Percentiles rank a stretch among this genome's conserved stretches.
Conservation (phyloP, 345 rosid species). For the Corchorus capsularis region DNA sequence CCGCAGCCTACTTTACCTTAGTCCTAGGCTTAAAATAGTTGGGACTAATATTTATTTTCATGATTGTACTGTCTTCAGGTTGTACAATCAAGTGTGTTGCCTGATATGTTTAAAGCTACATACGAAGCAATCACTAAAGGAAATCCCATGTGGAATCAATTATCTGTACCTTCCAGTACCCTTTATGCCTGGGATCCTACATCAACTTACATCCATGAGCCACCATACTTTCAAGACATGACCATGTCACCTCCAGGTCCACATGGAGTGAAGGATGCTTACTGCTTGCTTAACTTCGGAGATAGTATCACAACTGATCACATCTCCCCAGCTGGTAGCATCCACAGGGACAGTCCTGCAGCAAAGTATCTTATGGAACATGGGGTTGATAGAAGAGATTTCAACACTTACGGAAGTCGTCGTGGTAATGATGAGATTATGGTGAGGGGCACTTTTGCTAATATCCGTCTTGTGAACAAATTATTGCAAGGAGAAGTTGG, state of each 20-base stretch:
- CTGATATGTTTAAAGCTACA: constrained; percentile 91
- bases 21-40: background rate
- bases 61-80: constrained; percentile 44
- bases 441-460: constrained; percentile 90
- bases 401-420: constrained; percentile 89
- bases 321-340: constrained; percentile 94
- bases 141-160: constrained; percentile 85
- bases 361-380: constrained; percentile 80
- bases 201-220: constrained; percentile 91
- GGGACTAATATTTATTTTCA: background rate
- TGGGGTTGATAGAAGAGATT: constrained; percentile 79
- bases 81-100: constrained; percentile 79
- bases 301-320: constrained; percentile 95
- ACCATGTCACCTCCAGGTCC: constrained; percentile 90
- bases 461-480: constrained; percentile 81
- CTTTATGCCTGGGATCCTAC: constrained; percentile 79
- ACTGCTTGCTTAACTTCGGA: constrained; percentile 85
- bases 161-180: constrained; percentile 62
- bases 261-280: constrained; percentile 78
- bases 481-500: constrained; percentile 86
- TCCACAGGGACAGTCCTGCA: constrained; percentile 91
- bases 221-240: constrained; percentile 89
- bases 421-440: constrained; percentile 88
- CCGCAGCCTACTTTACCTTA: constrained; percentile 15
- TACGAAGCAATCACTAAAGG: constrained; percentile 84